Percentiles rank a stretch among this genome's conserved stretches.
These are phyloP conservation scores for Erucastrum elatum DNA, from an alignment of 345 rosid species.

Conservation along the genomic window DNA sequence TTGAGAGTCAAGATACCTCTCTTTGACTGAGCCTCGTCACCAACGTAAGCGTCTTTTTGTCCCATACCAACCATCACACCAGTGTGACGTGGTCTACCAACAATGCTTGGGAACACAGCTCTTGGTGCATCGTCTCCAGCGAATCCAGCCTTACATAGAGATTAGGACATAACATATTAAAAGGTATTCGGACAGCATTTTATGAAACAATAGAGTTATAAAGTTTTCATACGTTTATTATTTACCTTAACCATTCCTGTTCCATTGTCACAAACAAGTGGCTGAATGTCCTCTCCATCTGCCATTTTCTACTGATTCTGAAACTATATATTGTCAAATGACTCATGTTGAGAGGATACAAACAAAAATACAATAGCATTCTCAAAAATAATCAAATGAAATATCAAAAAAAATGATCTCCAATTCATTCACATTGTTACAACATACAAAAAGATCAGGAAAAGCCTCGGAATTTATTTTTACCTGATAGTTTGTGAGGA, in stretches of 20 bases:
- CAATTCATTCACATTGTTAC: not conserved
- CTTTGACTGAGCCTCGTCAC: constrained; percentile 63
- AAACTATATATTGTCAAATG: not conserved
- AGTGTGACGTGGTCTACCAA: constrained; percentile 58
- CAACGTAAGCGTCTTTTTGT: constrained; percentile 62
- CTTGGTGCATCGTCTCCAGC: constrained; percentile 63
- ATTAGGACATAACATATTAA: not conserved
- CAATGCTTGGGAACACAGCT: constrained; percentile 62
- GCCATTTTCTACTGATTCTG: constrained; percentile 59
- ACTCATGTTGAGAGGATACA: not conserved
- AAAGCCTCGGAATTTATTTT: not conserved
- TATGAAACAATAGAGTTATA: not conserved
- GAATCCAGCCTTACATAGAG: constrained; percentile 46
- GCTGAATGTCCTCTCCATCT: constrained; percentile 82
- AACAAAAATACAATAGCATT: not conserved
- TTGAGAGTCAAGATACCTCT: constrained; percentile 58
- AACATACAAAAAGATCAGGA: not conserved
- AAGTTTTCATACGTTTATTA: not conserved
- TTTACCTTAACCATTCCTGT: constrained; percentile 67
- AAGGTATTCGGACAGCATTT: not conserved
- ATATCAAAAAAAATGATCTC: not conserved
- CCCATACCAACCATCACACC: constrained; percentile 71
- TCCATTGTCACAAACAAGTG: constrained; percentile 66
- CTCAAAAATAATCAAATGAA: not conserved
- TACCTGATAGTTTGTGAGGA: not conserved